These are phyloP conservation scores for Solanum tarijense DNA, from an alignment of 257 asterid genomes.

Conservation along the genomic window DNA sequence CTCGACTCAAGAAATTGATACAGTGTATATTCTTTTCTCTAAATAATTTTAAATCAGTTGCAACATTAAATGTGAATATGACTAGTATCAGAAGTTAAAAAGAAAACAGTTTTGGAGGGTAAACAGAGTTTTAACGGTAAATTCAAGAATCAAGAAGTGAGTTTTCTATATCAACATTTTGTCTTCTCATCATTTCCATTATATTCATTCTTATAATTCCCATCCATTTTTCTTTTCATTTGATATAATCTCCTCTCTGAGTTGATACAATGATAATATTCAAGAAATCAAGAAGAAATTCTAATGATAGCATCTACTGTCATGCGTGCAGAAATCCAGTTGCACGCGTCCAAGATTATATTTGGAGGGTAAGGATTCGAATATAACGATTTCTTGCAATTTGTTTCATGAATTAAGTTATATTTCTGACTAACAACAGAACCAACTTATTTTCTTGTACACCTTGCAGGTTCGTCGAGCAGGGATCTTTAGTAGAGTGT, in stretches of 20 bases:
- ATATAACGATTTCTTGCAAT: too few relatives aligned
- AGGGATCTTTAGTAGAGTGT: neutral
- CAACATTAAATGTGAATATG: neutral
- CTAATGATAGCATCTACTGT: neutral
- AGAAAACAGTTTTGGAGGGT: neutral
- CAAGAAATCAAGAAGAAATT: neutral
- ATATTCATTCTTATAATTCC: neutral
- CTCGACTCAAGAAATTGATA: neutral
- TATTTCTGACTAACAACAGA: neutral
- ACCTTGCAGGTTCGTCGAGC: neutral
- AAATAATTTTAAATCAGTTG: neutral
- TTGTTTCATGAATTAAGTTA: neutral
- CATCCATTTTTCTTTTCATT: neutral
- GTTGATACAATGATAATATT: neutral
- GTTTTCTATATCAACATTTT: neutral
- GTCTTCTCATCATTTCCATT: neutral
- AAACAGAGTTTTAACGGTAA: neutral
- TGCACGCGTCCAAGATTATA: neutral
- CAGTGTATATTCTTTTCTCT: neutral
- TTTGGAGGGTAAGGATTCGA: neutral
- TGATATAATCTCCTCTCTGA: neutral
- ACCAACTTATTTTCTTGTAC: neutral
- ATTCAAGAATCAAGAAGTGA: neutral
- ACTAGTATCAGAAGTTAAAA: neutral
- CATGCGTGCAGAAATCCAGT: neutral